Percentiles rank a stretch among this genome's conserved stretches.
Evolutionary conservation across 2,329 filamentous ascomycete genomes (phyloP).

Genomic region (Coniochaeta ligniaria): DNA sequence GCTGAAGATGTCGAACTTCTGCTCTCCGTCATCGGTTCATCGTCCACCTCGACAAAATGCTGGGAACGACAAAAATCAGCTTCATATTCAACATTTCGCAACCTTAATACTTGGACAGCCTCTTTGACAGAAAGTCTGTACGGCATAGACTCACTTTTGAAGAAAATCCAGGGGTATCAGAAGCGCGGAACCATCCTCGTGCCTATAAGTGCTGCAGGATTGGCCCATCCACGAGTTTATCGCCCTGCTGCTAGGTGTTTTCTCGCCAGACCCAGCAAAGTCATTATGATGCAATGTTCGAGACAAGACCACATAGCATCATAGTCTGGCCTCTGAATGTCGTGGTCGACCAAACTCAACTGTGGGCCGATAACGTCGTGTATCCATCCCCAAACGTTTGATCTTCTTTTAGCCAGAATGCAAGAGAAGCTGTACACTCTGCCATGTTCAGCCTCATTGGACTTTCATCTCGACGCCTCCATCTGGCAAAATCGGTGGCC

Average conservation of each 20-base stretch:
- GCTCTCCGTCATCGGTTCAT: not conserved
- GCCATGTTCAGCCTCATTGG: conserved; percentile 11
- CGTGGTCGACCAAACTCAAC: conserved; percentile 9
- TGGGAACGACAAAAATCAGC: too few species aligned
- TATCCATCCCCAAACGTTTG: conserved; percentile 17
- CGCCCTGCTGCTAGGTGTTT: not conserved
- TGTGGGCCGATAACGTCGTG: not conserved
- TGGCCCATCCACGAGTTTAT: not conserved
- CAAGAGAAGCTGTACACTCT: conserved; percentile 10
- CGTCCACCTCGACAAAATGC: not conserved
- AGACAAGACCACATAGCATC: not conserved
- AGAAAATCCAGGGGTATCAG: not conserved
- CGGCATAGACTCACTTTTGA: not conserved
- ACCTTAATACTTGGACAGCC: not conserved
- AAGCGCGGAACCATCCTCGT: not conserved
- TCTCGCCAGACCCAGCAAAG: not conserved
- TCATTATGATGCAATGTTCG: not conserved
- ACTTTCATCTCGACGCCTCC: conserved; percentile 13
- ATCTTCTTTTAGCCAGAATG: conserved; percentile 34
- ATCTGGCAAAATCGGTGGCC: conserved; percentile 28
- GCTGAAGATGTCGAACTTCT: too few species aligned
- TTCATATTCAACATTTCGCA: too few species aligned
- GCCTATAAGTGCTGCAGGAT: not conserved
- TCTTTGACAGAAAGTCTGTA: not conserved
- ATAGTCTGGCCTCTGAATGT: not conserved